These are phyloP conservation scores for Protomyces arabidopsidicola DNA, from an alignment of 1,139 yeast species.

Conservation along the genomic window DNA sequence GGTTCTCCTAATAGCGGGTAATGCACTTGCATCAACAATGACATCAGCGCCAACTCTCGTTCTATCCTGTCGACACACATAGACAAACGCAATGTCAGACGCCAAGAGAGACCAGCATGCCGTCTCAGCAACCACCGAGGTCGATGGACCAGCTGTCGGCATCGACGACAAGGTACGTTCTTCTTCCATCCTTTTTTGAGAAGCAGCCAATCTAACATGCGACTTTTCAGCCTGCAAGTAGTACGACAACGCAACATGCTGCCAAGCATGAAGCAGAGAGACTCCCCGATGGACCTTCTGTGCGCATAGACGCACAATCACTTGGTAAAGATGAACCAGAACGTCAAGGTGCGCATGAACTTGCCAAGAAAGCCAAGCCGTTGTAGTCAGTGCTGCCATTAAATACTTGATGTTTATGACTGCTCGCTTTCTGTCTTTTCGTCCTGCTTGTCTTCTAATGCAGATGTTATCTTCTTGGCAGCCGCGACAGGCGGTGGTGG, in stretches of 20 bases:
- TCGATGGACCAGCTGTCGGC: slow-evolving; percentile 16
- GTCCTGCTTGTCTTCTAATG: not conserved
- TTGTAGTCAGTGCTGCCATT: not conserved
- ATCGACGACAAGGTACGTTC: slow-evolving; percentile 18
- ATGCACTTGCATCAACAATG: too few species aligned
- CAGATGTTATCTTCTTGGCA: not conserved
- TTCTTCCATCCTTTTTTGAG: too few species aligned
- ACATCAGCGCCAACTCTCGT: too few species aligned
- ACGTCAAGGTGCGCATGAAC: not conserved
- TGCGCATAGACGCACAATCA: not conserved
- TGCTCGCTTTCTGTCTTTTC: not conserved
- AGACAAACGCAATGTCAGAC: not conserved
- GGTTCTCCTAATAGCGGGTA: too few species aligned
- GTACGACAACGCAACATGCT: slow-evolving; percentile 17
- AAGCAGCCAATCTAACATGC: too few species aligned
- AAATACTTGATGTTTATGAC: not conserved
- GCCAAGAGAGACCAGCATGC: slow-evolving; percentile 7
- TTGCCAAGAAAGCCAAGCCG: not conserved
- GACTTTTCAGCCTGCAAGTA: slow-evolving; percentile 4
- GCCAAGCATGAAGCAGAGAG: slow-evolving; percentile 10
- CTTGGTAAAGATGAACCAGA: not conserved
- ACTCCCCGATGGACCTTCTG: slow-evolving; percentile 15
- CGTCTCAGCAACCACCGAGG: slow-evolving; percentile 9
- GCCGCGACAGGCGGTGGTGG: not conserved
- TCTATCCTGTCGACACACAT: too few species aligned